A percentile compares a stretch with the other conserved stretches of the same genome.
phyloP scores from a whole-genome alignment of 768 basidiomycete genomes.

The Phallus indusiatus region DNA sequence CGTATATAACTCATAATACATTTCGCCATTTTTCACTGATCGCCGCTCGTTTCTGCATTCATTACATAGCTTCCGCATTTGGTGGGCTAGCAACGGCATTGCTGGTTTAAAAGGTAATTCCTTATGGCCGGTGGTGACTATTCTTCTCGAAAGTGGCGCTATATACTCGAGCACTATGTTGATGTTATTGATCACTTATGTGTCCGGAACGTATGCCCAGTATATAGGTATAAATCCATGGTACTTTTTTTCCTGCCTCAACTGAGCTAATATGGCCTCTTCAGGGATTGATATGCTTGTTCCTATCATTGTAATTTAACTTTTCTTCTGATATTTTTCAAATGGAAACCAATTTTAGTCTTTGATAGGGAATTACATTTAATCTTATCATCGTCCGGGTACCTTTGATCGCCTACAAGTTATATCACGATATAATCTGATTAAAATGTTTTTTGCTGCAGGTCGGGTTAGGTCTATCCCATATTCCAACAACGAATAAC shows the following conservation, averaged over 20 bases:
- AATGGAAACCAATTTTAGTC: not conserved
- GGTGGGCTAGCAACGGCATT: not conserved
- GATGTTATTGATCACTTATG: slow-evolving; percentile 25
- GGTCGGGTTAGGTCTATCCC: not conserved
- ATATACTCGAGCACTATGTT: slow-evolving; percentile 28
- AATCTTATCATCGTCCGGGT: not conserved
- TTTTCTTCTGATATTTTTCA: not conserved
- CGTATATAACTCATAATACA: not conserved
- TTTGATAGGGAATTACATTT: not conserved
- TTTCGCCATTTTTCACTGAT: not conserved
- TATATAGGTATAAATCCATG: slow-evolving; percentile 16
- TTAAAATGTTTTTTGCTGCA: not conserved
- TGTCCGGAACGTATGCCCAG: slow-evolving; percentile 26
- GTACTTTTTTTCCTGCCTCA: not conserved
- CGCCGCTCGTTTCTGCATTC: not conserved
- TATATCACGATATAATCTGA: too few species aligned
- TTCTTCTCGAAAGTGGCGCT: slow-evolving; percentile 30
- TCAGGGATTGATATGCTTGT: not conserved
- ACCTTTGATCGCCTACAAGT: not conserved
- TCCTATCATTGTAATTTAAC: not conserved
- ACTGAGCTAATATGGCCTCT: not conserved
- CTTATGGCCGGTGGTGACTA: slow-evolving; percentile 24
- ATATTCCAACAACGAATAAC: not conserved
- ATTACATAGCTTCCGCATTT: not conserved
- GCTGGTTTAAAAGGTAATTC: slow-evolving; percentile 9